These are phyloP conservation scores for Mycena haematopus DNA, from an alignment of 768 basidiomycete genomes.

Conservation along the genomic window DNA sequence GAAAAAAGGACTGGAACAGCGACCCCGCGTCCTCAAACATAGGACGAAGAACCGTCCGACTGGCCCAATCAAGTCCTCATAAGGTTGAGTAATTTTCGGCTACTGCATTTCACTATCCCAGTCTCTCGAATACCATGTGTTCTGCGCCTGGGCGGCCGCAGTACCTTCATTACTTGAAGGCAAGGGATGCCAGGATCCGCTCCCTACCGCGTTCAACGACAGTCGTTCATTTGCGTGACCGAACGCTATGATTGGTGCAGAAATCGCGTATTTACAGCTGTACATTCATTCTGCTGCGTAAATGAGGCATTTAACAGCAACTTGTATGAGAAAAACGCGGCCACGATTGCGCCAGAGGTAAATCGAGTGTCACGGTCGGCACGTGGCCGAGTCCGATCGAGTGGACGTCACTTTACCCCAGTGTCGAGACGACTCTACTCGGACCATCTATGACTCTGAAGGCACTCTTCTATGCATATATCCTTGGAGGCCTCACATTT, in stretches of 20 bases:
- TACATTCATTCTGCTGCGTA: conserved; percentile 1
- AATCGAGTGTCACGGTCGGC: no score
- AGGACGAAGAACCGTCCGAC: conserved; percentile 48
- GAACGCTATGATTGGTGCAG: conserved; percentile 3
- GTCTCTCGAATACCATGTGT: neutral
- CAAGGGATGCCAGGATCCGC: neutral
- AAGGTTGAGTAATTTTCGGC: conserved; percentile 4
- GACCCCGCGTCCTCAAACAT: conserved; percentile 23
- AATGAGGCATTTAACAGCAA: neutral
- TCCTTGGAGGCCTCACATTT: conserved; percentile 91
- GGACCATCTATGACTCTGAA: conserved; percentile 64
- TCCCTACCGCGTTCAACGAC: conserved; percentile 4
- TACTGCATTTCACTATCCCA: neutral
- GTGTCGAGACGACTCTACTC: conserved; percentile 7
- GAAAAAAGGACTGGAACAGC: conserved; percentile 48
- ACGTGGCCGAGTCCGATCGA: no score
- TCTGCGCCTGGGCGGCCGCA: neutral
- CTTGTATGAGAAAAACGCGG: neutral
- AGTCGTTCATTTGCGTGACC: neutral
- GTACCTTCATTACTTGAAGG: conserved; percentile 5
- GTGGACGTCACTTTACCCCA: conserved; percentile 5
- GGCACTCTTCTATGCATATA: conserved; percentile 80
- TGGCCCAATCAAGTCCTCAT: neutral
- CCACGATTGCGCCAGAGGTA: neutral
- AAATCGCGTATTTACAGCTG: conserved; percentile 2